These are phyloP conservation scores for Platanthera zijinensis DNA, from an alignment of 106 monocot species.

Conservation along the genomic window DNA sequence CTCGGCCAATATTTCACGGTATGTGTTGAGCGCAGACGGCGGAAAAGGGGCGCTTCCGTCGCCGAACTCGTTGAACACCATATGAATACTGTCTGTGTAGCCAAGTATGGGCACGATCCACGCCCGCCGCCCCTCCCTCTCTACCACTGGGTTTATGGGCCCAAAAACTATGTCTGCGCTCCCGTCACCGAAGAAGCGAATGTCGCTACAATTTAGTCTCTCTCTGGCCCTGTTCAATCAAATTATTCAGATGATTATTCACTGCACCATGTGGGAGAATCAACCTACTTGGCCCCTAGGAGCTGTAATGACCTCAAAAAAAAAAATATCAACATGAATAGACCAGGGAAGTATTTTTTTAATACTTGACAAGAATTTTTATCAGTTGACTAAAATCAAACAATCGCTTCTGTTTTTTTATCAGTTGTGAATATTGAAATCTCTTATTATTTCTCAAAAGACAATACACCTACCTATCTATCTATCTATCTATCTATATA, in stretches of 20 bases:
- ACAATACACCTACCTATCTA: too few relatives aligned
- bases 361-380: too few relatives aligned
- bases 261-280: rapidly evolving
- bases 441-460: too few relatives aligned
- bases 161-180: neutral
- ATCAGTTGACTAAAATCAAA: too few relatives aligned
- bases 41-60: slow-evolving; percentile 10
- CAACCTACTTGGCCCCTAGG: too few relatives aligned
- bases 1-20: slow-evolving; percentile 9
- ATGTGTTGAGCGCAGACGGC: neutral
- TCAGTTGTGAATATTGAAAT: too few relatives aligned
- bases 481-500: too few relatives aligned
- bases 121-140: neutral
- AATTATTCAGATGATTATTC: too few relatives aligned
- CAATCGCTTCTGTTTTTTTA: too few relatives aligned
- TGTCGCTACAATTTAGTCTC: neutral
- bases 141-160: neutral
- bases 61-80: neutral
- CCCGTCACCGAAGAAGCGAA: neutral
- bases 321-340: too few relatives aligned
- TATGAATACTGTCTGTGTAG: neutral
- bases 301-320: too few relatives aligned
- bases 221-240: neutral
- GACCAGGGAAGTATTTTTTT: too few relatives aligned
- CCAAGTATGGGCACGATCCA: neutral